Evolutionary conservation across 139 green algal species (phyloP), one percentile per base, ranked within the genome.

Genomic region (Nannochloris sp.): DNA sequence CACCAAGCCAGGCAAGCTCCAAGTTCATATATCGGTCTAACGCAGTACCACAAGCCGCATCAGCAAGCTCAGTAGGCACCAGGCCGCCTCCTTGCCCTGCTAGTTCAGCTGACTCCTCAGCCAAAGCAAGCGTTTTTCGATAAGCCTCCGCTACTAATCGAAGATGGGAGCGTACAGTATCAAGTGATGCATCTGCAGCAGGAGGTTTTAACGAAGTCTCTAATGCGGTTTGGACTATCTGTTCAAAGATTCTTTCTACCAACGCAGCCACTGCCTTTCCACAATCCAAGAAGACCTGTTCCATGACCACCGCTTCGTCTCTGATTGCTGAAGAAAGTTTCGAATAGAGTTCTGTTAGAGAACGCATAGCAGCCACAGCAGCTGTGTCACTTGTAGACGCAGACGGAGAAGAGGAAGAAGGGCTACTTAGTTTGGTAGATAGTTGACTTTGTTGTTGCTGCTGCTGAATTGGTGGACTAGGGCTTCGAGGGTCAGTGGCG

Each of bases 1-100:
- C 48, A 8, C 61, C 29, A 47, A 87, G 72, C 81, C 81, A 88
- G n/a, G 24, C n/a, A 60, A 83, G 72, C 72, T 89, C 82, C 54
- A 76, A 45, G 25, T n/a, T 37, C 2, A 70, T 67, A 61, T 89
- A 81, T 23, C 61, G 56, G 6, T 25, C 56, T 53, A 87, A 57
- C 14, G 64, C 58, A 19, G 76, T 61, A 9, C 47, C 65, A 48
- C 79, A 82, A 35, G 75, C 61, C 10, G 46, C 71, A 23, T 85
- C 82, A 9, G 67, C 71, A 46, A 88, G 44, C 9, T 84, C 59
- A 15, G 31, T 9, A 42, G 73, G 61, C 13, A 47, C 54, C 7
- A 25, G 32, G n/a, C 34, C 23, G 19, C 35, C 25, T 13, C 51
- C 12, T 44, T 55, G 31, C 64, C 64, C 8, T 38, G 38, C 45